phyloP scores from a whole-genome alignment of 2,329 filamentous ascomycete genomes.

The Arthrinium phaeospermum region DNA sequence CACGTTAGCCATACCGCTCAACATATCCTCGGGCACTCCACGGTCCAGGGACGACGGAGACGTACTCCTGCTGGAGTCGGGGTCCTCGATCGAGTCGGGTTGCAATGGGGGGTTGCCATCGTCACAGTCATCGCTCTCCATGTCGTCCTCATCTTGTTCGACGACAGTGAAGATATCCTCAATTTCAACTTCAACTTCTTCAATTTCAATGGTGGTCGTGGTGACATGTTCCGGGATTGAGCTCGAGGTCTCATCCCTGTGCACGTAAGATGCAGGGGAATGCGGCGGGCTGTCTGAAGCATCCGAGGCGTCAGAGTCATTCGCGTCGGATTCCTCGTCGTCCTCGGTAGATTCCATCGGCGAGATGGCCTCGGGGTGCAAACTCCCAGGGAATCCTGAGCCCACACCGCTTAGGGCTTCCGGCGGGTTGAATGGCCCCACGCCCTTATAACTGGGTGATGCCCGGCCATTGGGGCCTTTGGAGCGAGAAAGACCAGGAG shows the following conservation, averaged over 20 bases:
- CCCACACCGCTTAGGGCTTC: constrained; percentile 32
- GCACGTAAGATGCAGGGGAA: constrained; percentile 34
- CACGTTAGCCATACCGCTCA: neutral
- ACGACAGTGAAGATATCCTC: constrained; percentile 16
- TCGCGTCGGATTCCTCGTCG: constrained; percentile 28
- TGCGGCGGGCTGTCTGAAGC: constrained; percentile 35
- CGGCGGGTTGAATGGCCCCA: constrained; percentile 22
- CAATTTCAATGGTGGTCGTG: constrained; percentile 27
- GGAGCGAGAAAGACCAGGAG: constrained; percentile 35
- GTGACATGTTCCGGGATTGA: constrained; percentile 27
- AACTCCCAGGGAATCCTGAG: constrained; percentile 35
- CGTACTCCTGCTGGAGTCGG: constrained; percentile 11
- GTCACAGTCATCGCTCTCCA: constrained; percentile 12
- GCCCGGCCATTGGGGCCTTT: constrained; percentile 28
- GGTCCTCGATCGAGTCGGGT: neutral
- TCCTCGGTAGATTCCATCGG: constrained; percentile 39
- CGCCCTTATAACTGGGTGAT: constrained; percentile 3
- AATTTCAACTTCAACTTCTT: constrained; percentile 26
- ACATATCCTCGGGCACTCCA: neutral
- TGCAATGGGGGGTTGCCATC: neutral
- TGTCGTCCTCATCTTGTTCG: constrained; percentile 12
- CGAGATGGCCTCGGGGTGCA: constrained; percentile 39
- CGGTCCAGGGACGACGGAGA: neutral
- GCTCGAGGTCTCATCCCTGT: constrained; percentile 24
- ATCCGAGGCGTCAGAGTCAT: constrained; percentile 27